Conservation (phyloP, 2,329 filamentous ascomycete genomes). For the Fusarium stilboides region DNA sequence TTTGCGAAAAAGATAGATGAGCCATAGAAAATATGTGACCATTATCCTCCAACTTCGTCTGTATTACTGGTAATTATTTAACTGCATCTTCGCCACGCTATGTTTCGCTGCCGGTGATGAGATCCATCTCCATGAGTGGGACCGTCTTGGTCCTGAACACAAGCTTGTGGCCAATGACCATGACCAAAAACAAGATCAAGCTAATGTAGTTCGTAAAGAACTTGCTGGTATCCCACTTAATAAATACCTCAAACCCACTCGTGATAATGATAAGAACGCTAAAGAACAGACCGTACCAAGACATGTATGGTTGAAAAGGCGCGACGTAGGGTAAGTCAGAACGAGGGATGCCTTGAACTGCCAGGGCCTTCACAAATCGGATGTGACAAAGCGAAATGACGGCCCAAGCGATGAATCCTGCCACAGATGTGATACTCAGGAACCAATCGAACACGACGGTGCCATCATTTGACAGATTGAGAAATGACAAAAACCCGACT, state of each 20-base stretch:
- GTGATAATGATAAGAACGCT: conserved; percentile 37
- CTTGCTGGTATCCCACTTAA: conserved; percentile 33
- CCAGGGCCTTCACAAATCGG: conserved; percentile 71
- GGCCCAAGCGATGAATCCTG: conserved; percentile 73
- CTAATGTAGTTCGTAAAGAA: conserved; percentile 43
- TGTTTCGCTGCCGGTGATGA: conserved; percentile 13
- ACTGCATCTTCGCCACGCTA: not conserved
- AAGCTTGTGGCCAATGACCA: conserved; percentile 41
- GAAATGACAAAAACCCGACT: conserved; percentile 77
- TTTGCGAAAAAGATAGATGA: too few species aligned
- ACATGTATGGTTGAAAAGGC: conserved; percentile 73
- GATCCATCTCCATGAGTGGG: conserved; percentile 20
- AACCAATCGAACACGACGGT: conserved; percentile 80
- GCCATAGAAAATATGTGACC: too few species aligned
- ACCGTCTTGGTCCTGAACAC: conserved; percentile 34
- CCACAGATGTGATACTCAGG: conserved; percentile 76
- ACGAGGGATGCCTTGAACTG: conserved; percentile 61
- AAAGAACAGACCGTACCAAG: conserved; percentile 38
- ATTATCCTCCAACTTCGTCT: too few species aligned
- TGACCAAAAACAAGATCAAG: conserved; percentile 36
- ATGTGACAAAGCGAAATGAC: conserved; percentile 71
- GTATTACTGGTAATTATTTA: not conserved
- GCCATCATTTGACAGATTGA: conserved; percentile 76
- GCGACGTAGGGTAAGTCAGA: conserved; percentile 66
- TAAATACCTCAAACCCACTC: conserved; percentile 41